phyloP scores from a whole-genome alignment of 768 basidiomycete genomes.

The Mycena maculata region DNA sequence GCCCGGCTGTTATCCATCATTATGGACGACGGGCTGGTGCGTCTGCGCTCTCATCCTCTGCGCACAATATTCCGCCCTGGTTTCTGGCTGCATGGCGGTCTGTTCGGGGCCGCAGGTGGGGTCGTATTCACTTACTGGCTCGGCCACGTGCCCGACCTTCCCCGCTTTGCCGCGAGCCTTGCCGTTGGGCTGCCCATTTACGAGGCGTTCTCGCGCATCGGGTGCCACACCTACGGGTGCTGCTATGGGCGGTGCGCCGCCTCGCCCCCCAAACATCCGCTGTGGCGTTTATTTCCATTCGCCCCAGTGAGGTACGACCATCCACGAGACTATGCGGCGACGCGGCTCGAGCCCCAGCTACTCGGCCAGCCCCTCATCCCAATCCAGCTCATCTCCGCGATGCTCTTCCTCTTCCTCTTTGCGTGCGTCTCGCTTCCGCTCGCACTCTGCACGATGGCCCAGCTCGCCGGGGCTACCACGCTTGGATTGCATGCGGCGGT shows the following conservation, averaged over 20 bases:
- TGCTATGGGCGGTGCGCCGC: slow-evolving; percentile 16
- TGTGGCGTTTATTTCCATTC: slow-evolving; percentile 23
- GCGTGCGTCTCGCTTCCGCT: slow-evolving; percentile 16
- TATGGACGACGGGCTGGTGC: slow-evolving; percentile 31
- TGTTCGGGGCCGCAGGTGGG: slow-evolving; percentile 30
- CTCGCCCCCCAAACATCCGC: background rate
- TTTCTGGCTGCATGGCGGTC: slow-evolving; percentile 36
- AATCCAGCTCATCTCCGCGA: slow-evolving; percentile 35
- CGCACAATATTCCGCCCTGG: slow-evolving; percentile 26
- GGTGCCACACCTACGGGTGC: slow-evolving; percentile 37
- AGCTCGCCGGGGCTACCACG: slow-evolving; percentile 25
- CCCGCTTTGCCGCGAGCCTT: slow-evolving; percentile 26
- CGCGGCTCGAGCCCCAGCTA: slow-evolving; percentile 30
- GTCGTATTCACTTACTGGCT: background rate
- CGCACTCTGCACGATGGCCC: background rate
- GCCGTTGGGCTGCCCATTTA: slow-evolving; percentile 34
- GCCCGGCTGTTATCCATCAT: slow-evolving; percentile 34
- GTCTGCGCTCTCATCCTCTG: slow-evolving; percentile 19
- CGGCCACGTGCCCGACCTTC: slow-evolving; percentile 16
- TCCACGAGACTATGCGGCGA: slow-evolving; percentile 27
- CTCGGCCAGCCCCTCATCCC: slow-evolving; percentile 29
- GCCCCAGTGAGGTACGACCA: slow-evolving; percentile 28
- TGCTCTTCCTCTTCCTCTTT: slow-evolving; percentile 32
- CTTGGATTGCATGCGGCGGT: slow-evolving; percentile 26
- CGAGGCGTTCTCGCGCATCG: slow-evolving; percentile 33